phyloP scores from a whole-genome alignment of 805 yeast genomes.

The Yamadazyma sp. region DNA sequence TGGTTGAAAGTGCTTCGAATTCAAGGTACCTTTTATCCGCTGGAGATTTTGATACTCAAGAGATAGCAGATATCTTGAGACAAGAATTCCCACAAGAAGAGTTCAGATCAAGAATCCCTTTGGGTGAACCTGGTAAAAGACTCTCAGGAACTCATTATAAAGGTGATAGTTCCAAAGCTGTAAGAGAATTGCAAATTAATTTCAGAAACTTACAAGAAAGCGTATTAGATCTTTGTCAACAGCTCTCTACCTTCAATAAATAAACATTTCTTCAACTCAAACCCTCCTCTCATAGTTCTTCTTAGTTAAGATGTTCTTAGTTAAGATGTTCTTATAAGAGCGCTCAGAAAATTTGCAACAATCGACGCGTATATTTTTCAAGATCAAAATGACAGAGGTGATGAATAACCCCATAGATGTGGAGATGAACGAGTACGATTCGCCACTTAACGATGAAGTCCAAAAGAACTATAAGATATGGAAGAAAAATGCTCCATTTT shows the following conservation, averaged over 20 bases:
- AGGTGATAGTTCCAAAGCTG: constrained; percentile 22
- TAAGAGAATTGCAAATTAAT: constrained; percentile 30
- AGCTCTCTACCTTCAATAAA: no score
- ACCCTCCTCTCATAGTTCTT: no score
- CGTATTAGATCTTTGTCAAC: constrained; percentile 38
- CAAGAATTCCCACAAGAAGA: constrained; percentile 35
- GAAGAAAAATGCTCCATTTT: constrained; percentile 42
- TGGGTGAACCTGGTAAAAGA: constrained; percentile 36
- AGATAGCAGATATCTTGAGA: constrained; percentile 24
- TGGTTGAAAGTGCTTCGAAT: constrained; percentile 19
- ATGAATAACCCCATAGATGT: neutral
- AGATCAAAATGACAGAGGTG: no score
- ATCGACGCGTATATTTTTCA: no score
- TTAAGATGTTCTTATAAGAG: no score
- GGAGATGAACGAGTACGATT: neutral
- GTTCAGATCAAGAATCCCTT: constrained; percentile 44
- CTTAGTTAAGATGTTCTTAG: no score
- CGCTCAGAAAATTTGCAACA: no score
- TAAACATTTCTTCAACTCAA: no score
- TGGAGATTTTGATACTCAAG: constrained; percentile 26
- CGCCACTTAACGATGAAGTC: constrained; percentile 26
- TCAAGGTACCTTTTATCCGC: constrained; percentile 23
- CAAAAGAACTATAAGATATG: constrained; percentile 37
- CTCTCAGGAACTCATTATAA: constrained; percentile 27
- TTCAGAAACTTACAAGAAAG: constrained; percentile 34